Conservation (phyloP, 768 basidiomycete genomes). For the Leccinum rimulosum region DNA sequence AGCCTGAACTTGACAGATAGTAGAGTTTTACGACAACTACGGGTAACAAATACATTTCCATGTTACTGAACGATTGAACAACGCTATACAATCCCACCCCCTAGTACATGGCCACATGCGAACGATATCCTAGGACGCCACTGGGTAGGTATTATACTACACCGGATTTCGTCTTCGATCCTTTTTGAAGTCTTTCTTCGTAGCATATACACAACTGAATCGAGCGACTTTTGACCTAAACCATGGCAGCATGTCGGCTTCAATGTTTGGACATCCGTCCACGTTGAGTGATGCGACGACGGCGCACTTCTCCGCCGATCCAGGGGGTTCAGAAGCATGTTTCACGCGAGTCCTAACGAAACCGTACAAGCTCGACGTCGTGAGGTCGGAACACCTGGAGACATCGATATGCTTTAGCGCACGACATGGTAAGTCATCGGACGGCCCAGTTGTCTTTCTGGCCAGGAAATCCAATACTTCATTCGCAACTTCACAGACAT, state of each 20-base stretch:
- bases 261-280: slow-evolving; percentile 58
- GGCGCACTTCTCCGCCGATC: slow-evolving; percentile 12
- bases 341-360: slow-evolving; percentile 51
- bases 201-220: slow-evolving; percentile 61
- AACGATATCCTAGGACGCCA: background rate
- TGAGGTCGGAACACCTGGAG: slow-evolving; percentile 49
- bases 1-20: background rate
- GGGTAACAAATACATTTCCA: slow-evolving; percentile 6
- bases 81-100: background rate
- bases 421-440: slow-evolving; percentile 39
- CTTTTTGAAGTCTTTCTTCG: slow-evolving; percentile 44
- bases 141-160: background rate
- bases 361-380: slow-evolving; percentile 48
- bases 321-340: slow-evolving; percentile 17
- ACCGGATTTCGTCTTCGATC: slow-evolving; percentile 24
- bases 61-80: background rate
- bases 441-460: slow-evolving; percentile 11
- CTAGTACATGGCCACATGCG: no score
- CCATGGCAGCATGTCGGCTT: slow-evolving; percentile 57
- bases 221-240: slow-evolving; percentile 48
- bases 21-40: slow-evolving; percentile 1
- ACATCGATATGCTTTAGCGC: slow-evolving; percentile 50
- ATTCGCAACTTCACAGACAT: slow-evolving; percentile 35
- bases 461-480: slow-evolving; percentile 43
- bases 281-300: slow-evolving; percentile 46